Evolutionary conservation across 1,284 basidiomycete genomes (phyloP).

Genomic region (Gymnopus androsaceus): DNA sequence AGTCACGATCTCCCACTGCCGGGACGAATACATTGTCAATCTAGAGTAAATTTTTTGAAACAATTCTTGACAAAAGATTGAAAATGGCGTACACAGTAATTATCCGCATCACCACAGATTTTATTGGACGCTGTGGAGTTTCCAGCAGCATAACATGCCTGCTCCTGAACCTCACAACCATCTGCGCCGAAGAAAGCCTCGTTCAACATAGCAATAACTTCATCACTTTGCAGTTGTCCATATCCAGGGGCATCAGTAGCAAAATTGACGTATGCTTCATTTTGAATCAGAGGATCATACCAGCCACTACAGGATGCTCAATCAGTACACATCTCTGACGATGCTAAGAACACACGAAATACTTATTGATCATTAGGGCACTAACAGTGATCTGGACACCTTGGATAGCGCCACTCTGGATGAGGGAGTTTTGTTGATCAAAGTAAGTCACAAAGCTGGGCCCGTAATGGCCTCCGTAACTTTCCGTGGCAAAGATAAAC

Average conservation of each 20-base stretch:
- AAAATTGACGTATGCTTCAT: conserved; percentile 61
- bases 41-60: not conserved
- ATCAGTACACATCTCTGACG: no score
- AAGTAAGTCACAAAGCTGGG: conserved; percentile 68
- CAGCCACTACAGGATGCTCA: conserved; percentile 47
- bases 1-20: conserved; percentile 30
- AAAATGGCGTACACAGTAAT: conserved; percentile 53
- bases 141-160: conserved; percentile 56
- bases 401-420: conserved; percentile 46
- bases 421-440: conserved; percentile 62
- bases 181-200: conserved; percentile 45
- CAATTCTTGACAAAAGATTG: no score
- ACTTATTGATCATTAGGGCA: conserved; percentile 58
- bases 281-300: conserved; percentile 67
- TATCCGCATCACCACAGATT: conserved; percentile 52
- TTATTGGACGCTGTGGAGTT: conserved; percentile 42
- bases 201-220: conserved; percentile 49
- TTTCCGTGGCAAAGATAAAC: conserved; percentile 67
- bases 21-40: not conserved
- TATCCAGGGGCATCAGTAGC: conserved; percentile 65
- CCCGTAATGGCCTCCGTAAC: conserved; percentile 71
- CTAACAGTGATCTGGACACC: conserved; percentile 46
- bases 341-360: conserved; percentile 18
- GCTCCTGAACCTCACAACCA: conserved; percentile 55
- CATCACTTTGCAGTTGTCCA: conserved; percentile 54